Evolutionary conservation across 2,329 filamentous ascomycete genomes (phyloP).

Genomic region (Achaetomium macrosporum): DNA sequence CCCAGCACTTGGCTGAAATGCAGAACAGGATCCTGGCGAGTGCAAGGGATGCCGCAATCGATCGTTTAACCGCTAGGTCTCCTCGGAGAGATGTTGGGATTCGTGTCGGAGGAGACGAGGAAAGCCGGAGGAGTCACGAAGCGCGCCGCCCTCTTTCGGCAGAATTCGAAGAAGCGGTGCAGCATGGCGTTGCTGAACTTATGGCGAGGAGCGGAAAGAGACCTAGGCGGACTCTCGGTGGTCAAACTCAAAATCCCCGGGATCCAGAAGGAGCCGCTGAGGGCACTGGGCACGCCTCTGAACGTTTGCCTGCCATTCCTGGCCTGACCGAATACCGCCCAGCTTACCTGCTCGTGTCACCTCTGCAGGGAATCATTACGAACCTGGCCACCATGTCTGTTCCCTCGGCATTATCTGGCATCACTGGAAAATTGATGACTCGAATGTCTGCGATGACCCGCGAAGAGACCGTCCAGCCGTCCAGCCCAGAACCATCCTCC

Average conservation of each 20-base stretch:
- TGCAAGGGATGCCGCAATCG: conserved; percentile 30
- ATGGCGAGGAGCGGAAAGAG: conserved; percentile 36
- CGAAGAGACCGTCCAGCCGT: conserved; percentile 3
- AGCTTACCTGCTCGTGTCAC: conserved; percentile 63
- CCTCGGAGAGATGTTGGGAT: conserved; percentile 36
- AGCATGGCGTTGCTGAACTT: conserved; percentile 43
- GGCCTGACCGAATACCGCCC: conserved; percentile 35
- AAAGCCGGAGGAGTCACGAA: conserved; percentile 38
- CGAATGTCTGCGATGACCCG: conserved; percentile 11
- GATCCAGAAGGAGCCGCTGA: conserved; percentile 9
- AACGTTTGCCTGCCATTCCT: conserved; percentile 27
- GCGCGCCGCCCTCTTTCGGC: conserved; percentile 33
- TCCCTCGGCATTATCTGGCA: conserved; percentile 25
- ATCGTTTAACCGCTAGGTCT: conserved; percentile 27
- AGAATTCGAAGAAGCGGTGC: conserved; percentile 44
- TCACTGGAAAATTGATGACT: conserved; percentile 19
- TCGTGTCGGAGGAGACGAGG: conserved; percentile 47
- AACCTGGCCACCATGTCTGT: conserved; percentile 59
- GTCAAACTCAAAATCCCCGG: conserved; percentile 10
- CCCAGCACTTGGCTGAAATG: conserved; percentile 60
- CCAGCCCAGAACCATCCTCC: conserved; percentile 10
- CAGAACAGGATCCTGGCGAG: conserved; percentile 46
- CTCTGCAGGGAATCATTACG: conserved; percentile 55
- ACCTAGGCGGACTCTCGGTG: conserved; percentile 15
- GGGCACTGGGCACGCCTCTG: conserved; percentile 8